Base-by-base conservation (phyloP, 164 flowering plant genomes). In the Cinnamomum chago region DNA sequence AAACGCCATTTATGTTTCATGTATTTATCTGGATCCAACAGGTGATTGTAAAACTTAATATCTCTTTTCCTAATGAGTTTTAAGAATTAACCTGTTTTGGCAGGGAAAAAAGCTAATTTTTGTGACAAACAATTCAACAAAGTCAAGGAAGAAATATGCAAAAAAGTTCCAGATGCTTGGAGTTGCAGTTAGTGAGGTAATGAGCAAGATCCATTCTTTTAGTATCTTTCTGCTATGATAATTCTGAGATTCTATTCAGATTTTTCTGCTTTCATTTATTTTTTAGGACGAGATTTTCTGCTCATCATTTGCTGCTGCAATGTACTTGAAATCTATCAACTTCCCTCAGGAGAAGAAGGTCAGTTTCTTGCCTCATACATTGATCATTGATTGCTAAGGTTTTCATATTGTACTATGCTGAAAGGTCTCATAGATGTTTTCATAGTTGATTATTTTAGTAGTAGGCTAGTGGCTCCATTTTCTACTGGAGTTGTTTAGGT, bases 271-370 rank as follows among this genome's bases (percentile, higher is more conserved):
- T 71, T 20, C 22, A 22, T 52, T 71, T 12, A 3, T 47, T 62
- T 60, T 82, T 79, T 80, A 95, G 99, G 99, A 95, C 68, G 98
- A 95, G 81, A 92, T 95, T 17, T 95, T 93, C 75, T 87, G 90
- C 17, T 95, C 98, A 0, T 95, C 98, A 1, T 95, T 90, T 78
- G 98, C 99, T 15, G 97, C 98, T 7, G 98, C 99, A n/a, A 93
- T 88, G 97, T 95, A 80, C 88, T 83, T 95, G 85, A 90, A 95
- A 79, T 81, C 85, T 70, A 88, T 85, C 64, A 72, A 86, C 24
- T 95, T 90, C 72, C 98, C 99, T 58, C 77, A 15, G 28, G 90
- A 91, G 15, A 93, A 89, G 78, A 95, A 95, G 98, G 97, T 94
- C 23, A 3, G 62, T 27, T 74, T 52, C 28, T 74, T 66, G 47